Percentiles rank a stretch among this genome's conserved stretches.
phyloP scores from a whole-genome alignment of 345 rosid genomes.

The Syzygium aromaticum region DNA sequence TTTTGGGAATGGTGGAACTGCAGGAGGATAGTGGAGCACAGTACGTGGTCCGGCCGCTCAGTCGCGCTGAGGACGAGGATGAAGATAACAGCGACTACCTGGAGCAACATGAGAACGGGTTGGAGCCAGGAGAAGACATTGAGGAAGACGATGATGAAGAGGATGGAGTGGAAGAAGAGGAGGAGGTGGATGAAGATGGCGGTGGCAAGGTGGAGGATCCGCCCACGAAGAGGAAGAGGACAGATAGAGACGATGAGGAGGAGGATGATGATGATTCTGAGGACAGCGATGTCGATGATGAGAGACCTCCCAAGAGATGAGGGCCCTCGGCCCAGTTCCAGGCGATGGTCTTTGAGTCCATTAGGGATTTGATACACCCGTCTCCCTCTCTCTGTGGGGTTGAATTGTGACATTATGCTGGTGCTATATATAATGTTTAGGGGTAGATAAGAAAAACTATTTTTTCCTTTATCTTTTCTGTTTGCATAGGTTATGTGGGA shows the following conservation, averaged over 20 bases:
- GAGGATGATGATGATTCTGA: not conserved
- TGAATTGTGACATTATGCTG: not conserved
- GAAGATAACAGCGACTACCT: constrained; percentile 60
- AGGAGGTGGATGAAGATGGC: constrained; percentile 33
- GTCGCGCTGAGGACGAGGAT: constrained; percentile 56
- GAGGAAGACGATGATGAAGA: constrained; percentile 27
- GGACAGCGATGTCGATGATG: not conserved
- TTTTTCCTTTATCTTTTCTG: not conserved
- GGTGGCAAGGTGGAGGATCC: constrained; percentile 17
- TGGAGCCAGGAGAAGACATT: constrained; percentile 38
- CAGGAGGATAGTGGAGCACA: constrained; percentile 73
- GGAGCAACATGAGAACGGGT: constrained; percentile 53
- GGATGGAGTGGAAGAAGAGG: constrained; percentile 53
- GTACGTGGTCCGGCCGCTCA: constrained; percentile 57
- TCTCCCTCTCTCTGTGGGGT: not conserved
- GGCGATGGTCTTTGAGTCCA: not conserved
- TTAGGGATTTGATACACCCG: not conserved
- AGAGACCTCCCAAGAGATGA: constrained; percentile 3
- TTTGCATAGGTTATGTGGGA: not conserved
- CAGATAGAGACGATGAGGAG: not conserved
- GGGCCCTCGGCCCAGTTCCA: not conserved
- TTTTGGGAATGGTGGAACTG: not conserved
- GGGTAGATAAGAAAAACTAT: not conserved
- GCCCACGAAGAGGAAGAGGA: not conserved
- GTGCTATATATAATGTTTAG: not conserved